A percentile compares a stretch with the other conserved stretches of the same genome.
phyloP scores from a whole-genome alignment of 148 eudicot genomes.

The Silene uniflora region DNA sequence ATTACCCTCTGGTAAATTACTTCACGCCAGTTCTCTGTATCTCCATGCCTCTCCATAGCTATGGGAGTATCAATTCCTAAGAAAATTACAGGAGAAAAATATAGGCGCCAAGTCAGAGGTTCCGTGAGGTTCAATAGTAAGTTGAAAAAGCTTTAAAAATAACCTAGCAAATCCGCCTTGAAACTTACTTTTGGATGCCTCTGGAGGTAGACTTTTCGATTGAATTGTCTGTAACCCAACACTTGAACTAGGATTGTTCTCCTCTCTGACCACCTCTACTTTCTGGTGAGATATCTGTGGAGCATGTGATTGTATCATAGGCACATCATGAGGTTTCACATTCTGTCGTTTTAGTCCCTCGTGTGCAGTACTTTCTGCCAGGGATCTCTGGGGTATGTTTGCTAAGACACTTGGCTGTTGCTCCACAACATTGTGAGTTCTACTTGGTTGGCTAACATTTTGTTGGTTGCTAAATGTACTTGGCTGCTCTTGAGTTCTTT shows the following conservation, averaged over 20 bases:
- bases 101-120: not conserved
- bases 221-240: not conserved
- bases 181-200: conserved; percentile 20
- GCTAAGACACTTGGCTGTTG: not conserved
- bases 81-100: not conserved
- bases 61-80: conserved; percentile 1
- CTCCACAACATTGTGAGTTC: not conserved
- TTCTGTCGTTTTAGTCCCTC: not conserved
- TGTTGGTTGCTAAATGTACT: conserved; percentile 13
- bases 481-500: conserved; percentile 8
- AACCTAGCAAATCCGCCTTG: not conserved
- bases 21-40: conserved; percentile 9
- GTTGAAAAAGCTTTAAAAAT: not conserved
- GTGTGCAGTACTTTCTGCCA: not conserved
- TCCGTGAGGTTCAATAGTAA: not conserved
- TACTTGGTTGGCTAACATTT: conserved; percentile 9
- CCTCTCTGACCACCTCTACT: not conserved
- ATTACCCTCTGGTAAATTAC: conserved; percentile 5
- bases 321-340: not conserved
- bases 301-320: not conserved
- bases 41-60: not conserved
- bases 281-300: not conserved
- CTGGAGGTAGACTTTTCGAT: conserved; percentile 8
- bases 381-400: not conserved
- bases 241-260: not conserved